Conservation (phyloP, 169 alveolate genomes). For the Theileria parva region DNA sequence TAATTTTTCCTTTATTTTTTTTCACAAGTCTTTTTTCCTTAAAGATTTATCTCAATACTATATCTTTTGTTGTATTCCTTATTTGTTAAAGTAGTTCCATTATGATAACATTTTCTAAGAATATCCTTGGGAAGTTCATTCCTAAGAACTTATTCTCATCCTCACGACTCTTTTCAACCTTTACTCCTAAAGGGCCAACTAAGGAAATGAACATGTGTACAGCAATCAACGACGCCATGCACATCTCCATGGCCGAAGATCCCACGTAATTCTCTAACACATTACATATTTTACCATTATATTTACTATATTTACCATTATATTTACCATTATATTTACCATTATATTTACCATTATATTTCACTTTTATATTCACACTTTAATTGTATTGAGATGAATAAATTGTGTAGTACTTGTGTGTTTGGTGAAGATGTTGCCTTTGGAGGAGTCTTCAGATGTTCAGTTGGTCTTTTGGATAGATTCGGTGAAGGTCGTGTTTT, state of each 20-base stretch:
- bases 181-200: constrained; percentile 30
- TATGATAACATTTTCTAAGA: background rate
- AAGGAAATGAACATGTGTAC: constrained; percentile 88
- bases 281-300: background rate
- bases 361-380: background rate
- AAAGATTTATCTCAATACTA: background rate
- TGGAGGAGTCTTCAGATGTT: constrained; percentile 98
- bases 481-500: constrained; percentile 91
- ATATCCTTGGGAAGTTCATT: background rate
- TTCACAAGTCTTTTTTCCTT: background rate
- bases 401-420: constrained; percentile 70
- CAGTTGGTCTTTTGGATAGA: constrained; percentile 90
- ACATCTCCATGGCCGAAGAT: constrained; percentile 88
- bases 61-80: background rate
- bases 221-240: constrained; percentile 92
- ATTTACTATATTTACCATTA: too few species aligned
- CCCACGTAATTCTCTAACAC: constrained; percentile 75
- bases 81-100: background rate
- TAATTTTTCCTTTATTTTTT: background rate
- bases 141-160: background rate
- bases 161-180: constrained; percentile 13
- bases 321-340: too few species aligned
- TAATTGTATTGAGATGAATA: background rate
- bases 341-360: too few species aligned
- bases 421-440: constrained; percentile 98